These are phyloP conservation scores for Metschnikowia koreensis DNA, from an alignment of 805 yeast species.

Conservation along the genomic window DNA sequence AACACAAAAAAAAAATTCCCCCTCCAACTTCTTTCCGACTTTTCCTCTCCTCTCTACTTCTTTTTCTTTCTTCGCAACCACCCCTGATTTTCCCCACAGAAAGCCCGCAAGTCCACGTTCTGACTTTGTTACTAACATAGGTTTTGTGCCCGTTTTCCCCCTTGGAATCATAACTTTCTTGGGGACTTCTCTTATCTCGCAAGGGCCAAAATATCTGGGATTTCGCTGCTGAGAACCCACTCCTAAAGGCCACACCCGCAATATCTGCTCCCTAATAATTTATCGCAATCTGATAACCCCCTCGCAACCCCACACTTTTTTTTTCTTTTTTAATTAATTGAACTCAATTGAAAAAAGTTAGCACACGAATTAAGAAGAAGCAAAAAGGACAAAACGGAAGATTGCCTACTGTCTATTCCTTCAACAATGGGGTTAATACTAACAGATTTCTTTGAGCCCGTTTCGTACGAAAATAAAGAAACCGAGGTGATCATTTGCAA, in stretches of 20 bases:
- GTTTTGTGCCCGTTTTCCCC: too few species aligned
- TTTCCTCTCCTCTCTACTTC: background rate
- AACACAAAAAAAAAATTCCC: background rate
- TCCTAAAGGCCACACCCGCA: background rate
- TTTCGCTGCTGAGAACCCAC: background rate
- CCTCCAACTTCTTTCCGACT: background rate
- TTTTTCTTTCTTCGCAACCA: background rate
- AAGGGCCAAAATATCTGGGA: too few species aligned
- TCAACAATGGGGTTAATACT: slow-evolving; percentile 38
- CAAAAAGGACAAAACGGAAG: background rate
- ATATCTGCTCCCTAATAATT: slow-evolving; percentile 3
- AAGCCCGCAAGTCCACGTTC: background rate
- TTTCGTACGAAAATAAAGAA: slow-evolving; percentile 34
- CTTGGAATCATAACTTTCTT: too few species aligned
- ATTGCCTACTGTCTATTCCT: background rate
- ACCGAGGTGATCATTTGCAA: slow-evolving; percentile 41
- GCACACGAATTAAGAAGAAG: too few species aligned
- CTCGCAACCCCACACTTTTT: background rate
- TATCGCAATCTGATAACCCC: slow-evolving; percentile 4
- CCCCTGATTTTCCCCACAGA: background rate
- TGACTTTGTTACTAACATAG: too few species aligned
- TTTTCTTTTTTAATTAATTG: too few species aligned
- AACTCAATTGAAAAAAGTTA: background rate
- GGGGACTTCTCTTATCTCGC: too few species aligned
- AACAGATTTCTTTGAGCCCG: slow-evolving; percentile 39